These are phyloP conservation scores for Kwoniella shandongensis DNA, from an alignment of 768 basidiomycete genomes.

Conservation along the genomic window DNA sequence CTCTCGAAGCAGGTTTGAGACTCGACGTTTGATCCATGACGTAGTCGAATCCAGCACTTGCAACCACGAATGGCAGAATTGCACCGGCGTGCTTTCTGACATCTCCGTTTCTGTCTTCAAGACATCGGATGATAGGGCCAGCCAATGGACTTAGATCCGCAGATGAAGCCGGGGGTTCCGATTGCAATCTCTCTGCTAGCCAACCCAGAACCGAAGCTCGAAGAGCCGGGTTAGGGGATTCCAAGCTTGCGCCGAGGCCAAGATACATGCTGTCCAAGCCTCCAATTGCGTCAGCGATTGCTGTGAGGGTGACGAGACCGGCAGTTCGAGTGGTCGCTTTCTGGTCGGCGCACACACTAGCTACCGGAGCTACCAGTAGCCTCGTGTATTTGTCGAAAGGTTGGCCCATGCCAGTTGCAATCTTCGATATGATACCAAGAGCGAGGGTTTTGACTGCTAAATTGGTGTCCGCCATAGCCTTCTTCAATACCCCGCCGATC, in stretches of 20 bases:
- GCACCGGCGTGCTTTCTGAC: conserved; percentile 88
- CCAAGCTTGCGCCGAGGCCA: conserved; percentile 75
- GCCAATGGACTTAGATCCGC: conserved; percentile 71
- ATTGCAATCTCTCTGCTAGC: conserved; percentile 41
- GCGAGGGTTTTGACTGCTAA: conserved; percentile 88
- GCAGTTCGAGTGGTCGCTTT: conserved; percentile 81
- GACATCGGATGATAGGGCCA: conserved; percentile 65
- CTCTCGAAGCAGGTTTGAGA: conserved; percentile 86
- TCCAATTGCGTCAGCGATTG: conserved; percentile 80
- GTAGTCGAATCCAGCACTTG: conserved; percentile 73
- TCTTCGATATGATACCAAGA: conserved; percentile 82
- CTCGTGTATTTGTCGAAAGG: conserved; percentile 87
- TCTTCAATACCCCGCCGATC: conserved; percentile 82
- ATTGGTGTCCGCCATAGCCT: conserved; percentile 85
- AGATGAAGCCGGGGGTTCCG: conserved; percentile 59
- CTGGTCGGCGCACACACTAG: conserved; percentile 85
- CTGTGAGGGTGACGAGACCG: conserved; percentile 72
- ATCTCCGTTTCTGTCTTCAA: conserved; percentile 89
- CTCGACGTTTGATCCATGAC: conserved; percentile 81
- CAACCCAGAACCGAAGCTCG: conserved; percentile 59
- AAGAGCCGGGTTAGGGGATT: conserved; percentile 78
- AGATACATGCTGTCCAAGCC: conserved; percentile 77
- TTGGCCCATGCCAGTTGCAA: conserved; percentile 92
- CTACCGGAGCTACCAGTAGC: conserved; percentile 72
- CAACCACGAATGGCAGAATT: conserved; percentile 72